Base-by-base conservation (phyloP, 306 rosid species). In the Inga oerstediana region DNA sequence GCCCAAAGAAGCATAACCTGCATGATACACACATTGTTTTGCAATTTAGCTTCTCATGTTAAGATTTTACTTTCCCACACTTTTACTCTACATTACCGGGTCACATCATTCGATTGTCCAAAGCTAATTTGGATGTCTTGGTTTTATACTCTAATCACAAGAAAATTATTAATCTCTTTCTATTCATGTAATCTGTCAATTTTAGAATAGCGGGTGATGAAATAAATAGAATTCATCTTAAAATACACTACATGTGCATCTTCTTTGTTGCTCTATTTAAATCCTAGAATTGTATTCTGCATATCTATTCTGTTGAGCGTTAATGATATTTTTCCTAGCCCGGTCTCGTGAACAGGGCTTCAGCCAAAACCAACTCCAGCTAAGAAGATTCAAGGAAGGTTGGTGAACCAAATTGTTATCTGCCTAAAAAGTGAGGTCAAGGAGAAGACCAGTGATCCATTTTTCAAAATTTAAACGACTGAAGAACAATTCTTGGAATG, bases 1-100 rank as follows among this genome's bases (percentile, higher is more conserved):
- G 92, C 91, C 99, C 99, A 96, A 17, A 96, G 97, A 88, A 96
- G 95, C 98, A 96, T 94, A 86, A 96, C 99, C 98, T 96, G 93
- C 88, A 82, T 34, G 82, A 79, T 61, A 35, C 45, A 68, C 3
- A 32, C 34, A 3, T 74, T 62, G 30, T 78, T 68, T 61, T 78
- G 73, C 9, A 1, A 44, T 32, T 76, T 56, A 84, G 52, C 79
- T 52, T 46, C 78, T 76, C 66, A 67, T 62, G 32, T 67, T 81
- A 20, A 82, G 68, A 8, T 15, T 85, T 81, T 37, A 65, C n/a
- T 14, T 13, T 56, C 65, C 72, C 9, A 64, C 32, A 49, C 70
- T 56, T 84, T 62, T 49, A 75, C 56, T 43, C 32, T 30, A 39
- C 19, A 64, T 74, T 72, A n/a, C 34, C 72, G 76, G 75, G 59